phyloP scores from a whole-genome alignment of 106 monocot genomes.

The Apostasia ramifera region DNA sequence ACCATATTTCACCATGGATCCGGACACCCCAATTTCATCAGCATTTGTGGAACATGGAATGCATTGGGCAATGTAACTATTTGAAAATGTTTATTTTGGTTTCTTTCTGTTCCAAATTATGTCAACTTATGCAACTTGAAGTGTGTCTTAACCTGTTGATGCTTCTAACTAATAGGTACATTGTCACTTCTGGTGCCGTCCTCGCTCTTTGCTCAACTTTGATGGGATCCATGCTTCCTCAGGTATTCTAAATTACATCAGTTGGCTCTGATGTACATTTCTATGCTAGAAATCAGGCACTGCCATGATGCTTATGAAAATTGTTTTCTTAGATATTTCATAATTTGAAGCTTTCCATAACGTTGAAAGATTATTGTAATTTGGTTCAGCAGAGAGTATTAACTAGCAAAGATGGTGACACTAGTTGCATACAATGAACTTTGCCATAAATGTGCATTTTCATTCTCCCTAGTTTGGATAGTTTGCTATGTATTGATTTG shows the following conservation, averaged over 20 bases:
- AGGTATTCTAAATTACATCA: constrained; percentile 32
- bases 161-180: constrained; percentile 44
- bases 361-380: too few relatives aligned
- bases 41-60: constrained; percentile 77
- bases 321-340: too few relatives aligned
- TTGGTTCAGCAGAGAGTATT: too few relatives aligned
- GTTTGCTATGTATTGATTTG: too few relatives aligned
- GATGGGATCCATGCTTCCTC: constrained; percentile 92
- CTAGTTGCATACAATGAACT: too few relatives aligned
- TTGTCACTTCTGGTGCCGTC: constrained; percentile 77
- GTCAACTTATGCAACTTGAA: not conserved
- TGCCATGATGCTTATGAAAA: too few relatives aligned
- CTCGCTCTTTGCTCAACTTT: constrained; percentile 84
- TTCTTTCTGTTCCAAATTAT: not conserved
- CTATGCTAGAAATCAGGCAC: not conserved
- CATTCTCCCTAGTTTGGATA: too few relatives aligned
- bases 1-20: constrained; percentile 93
- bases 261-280: not conserved
- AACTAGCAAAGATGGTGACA: too few relatives aligned
- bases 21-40: constrained; percentile 91
- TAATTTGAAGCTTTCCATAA: too few relatives aligned
- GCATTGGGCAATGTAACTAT: constrained; percentile 71
- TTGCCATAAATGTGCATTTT: too few relatives aligned
- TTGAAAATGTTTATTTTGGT: too few relatives aligned
- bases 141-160: not conserved